Evolutionary conservation across 768 basidiomycete genomes (phyloP).

Genomic region (Hericium alpestre): DNA sequence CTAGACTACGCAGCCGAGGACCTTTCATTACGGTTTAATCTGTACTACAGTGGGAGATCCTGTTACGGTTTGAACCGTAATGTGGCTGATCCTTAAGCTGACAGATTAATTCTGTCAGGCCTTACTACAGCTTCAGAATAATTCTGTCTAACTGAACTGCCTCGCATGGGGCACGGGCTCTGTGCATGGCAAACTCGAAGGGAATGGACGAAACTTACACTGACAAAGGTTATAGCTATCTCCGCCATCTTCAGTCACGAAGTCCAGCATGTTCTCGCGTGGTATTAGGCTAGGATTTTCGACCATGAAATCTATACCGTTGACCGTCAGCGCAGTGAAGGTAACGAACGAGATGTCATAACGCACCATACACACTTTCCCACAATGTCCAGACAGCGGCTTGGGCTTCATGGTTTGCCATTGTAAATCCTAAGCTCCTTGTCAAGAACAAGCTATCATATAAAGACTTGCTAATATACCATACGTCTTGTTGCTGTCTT

Average conservation of each 20-base stretch:
- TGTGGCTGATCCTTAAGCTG: too few relatives aligned
- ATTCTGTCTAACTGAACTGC: too few relatives aligned
- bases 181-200: neutral
- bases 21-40: too few relatives aligned
- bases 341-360: neutral
- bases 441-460: neutral
- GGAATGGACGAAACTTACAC: neutral
- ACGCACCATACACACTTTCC: slow-evolving; percentile 50
- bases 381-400: slow-evolving; percentile 67
- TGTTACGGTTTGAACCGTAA: too few relatives aligned
- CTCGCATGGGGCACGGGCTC: neutral
- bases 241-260: slow-evolving; percentile 1
- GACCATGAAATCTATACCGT: neutral
- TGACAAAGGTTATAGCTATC: slow-evolving; percentile 5
- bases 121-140: too few relatives aligned
- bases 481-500: slow-evolving; percentile 42
- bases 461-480: slow-evolving; percentile 17
- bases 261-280: neutral
- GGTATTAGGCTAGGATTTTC: neutral
- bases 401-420: slow-evolving; percentile 62
- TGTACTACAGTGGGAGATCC: too few relatives aligned
- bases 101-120: too few relatives aligned
- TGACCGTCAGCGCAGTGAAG: too few relatives aligned
- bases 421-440: slow-evolving; percentile 42
- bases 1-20: too few relatives aligned